These are phyloP conservation scores for Globisporangium parvum DNA, from an alignment of 352 stramenopile genomes.

Conservation along the genomic window DNA sequence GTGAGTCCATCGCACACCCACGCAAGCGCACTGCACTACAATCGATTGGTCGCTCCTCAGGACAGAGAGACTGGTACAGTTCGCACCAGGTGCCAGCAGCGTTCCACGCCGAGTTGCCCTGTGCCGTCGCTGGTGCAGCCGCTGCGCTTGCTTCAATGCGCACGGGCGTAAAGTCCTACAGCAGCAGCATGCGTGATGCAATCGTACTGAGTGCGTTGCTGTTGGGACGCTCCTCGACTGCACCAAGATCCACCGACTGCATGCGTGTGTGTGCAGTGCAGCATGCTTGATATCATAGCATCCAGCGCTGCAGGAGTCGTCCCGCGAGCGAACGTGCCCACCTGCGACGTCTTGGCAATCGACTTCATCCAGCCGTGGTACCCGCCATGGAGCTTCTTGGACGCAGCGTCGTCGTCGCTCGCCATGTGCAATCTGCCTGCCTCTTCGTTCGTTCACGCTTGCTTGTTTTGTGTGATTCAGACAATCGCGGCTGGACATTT, in stretches of 20 bases:
- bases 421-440: slow-evolving; percentile 9
- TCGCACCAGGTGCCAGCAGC: slow-evolving; percentile 68
- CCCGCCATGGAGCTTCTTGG: slow-evolving; percentile 68
- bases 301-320: no score
- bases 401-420: slow-evolving; percentile 50
- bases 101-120: slow-evolving; percentile 76
- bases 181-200: background rate
- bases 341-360: slow-evolving; percentile 76
- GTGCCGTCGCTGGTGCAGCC: slow-evolving; percentile 10
- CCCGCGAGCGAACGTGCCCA: slow-evolving; percentile 12
- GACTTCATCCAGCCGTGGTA: slow-evolving; percentile 88
- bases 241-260: no score
- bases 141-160: slow-evolving; percentile 42
- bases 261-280: no score
- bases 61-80: background rate
- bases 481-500: no score
- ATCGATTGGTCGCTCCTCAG: slow-evolving; percentile 1
- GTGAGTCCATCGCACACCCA: background rate
- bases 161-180: slow-evolving; percentile 70
- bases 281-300: no score
- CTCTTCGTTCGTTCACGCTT: background rate
- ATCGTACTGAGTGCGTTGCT: background rate
- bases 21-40: background rate
- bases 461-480: background rate
- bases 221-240: no score